Evolutionary conservation across 805 yeast species (phyloP), one percentile per base, ranked within the genome.

Genomic region (Candida taoyuanica): DNA sequence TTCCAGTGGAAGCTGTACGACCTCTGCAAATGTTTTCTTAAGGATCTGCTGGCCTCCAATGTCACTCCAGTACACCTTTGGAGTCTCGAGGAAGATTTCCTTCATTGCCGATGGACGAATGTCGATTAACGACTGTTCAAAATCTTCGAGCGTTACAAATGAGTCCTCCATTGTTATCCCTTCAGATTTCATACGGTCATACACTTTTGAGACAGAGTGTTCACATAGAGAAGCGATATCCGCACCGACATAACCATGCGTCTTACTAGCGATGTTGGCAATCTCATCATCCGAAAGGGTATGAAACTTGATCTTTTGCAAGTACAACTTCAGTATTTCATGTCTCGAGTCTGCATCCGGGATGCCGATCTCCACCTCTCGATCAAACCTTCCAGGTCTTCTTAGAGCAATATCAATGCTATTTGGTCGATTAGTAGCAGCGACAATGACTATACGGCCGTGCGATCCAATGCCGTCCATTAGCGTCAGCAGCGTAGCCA

Each of bases 201-300:
- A 84, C 2, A 95, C 81, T 44, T 73, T 75, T 83, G 89, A 76
- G 0, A 87, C 96, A 6, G 94, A 75, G 55, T 93, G 98, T 34
- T 97, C 68, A 44, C 89, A 78, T 17, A 93, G 66, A 0, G 97
- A 95, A 4, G 84, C 77, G 33, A 93, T 62, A 63, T 93, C 99
- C 0, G 98, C 96, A 33, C 99, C 99, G 2, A 93, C 98, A 55
- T 86, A 93, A 5, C 98, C 98, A 61, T 93, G 98, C 0, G 98
- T 89, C 53, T 77, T 81, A 5, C 76, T 60, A 0, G 96, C 86
- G 29, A 89, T 63, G 2, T 50, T 52, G n/a, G 63, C 56, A n/a
- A 89, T 72, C 27, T 85, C 81, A 0, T 67, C 77, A 0, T 58
- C 63, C 0, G 68, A 55, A 27, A 91, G 58, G 0, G 62, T 63